Conservation (phyloP, 257 asterid species). For the Datura wrightii region DNA sequence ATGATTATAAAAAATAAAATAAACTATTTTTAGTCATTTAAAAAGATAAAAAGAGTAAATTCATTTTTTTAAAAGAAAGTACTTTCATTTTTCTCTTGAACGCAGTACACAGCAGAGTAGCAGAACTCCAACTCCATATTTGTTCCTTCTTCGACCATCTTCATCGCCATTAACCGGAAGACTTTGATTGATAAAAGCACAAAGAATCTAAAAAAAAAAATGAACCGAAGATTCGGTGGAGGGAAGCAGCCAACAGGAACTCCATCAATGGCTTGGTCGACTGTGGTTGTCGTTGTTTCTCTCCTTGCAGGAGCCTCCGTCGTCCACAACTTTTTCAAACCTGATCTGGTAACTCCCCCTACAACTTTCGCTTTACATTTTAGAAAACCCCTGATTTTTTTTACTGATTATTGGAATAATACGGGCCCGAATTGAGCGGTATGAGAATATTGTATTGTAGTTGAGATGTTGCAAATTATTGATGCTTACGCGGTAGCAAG, state of each 20-base stretch:
- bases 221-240: slow-evolving; percentile 67
- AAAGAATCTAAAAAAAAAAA: neutral
- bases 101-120: too few relatives aligned
- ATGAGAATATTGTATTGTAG: too few relatives aligned
- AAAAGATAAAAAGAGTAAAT: too few relatives aligned
- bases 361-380: neutral
- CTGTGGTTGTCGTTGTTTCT: slow-evolving; percentile 66
- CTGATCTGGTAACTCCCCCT: slow-evolving; percentile 57
- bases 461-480: too few relatives aligned
- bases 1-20: too few relatives aligned
- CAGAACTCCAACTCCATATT: neutral
- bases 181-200: neutral
- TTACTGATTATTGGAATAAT: neutral
- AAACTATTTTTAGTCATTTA: too few relatives aligned
- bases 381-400: neutral
- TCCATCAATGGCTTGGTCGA: slow-evolving; percentile 83
- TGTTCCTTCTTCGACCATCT: neutral
- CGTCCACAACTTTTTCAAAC: slow-evolving; percentile 78
- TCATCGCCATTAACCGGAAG: neutral
- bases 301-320: slow-evolving; percentile 84
- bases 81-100: too few relatives aligned
- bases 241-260: slow-evolving; percentile 79
- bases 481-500: neutral
- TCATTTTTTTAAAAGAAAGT: too few relatives aligned
- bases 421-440: neutral